phyloP scores from a whole-genome alignment of 2,329 filamentous ascomycete genomes.

The Cytospora mali region DNA sequence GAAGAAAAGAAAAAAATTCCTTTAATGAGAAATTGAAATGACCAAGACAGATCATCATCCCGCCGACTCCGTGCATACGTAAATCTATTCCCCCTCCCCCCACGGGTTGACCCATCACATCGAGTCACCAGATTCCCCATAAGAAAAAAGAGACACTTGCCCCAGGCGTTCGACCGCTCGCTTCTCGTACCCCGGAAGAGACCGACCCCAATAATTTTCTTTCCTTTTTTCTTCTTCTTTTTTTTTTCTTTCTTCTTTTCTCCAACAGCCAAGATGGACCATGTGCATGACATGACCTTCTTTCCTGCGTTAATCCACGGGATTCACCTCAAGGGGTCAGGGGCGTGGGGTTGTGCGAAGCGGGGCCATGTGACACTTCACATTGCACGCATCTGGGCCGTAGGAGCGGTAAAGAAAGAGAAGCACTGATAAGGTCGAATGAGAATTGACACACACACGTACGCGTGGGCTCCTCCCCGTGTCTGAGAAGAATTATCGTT shows the following conservation, averaged over 20 bases:
- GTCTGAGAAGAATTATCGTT: not conserved
- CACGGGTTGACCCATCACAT: slow-evolving; percentile 17
- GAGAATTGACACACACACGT: slow-evolving; percentile 15
- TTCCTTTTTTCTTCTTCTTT: not conserved
- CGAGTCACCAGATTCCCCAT: slow-evolving; percentile 19
- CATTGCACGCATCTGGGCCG: slow-evolving; percentile 13
- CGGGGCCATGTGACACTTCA: slow-evolving; percentile 25
- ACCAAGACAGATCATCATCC: slow-evolving; percentile 17
- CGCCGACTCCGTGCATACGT: slow-evolving; percentile 16
- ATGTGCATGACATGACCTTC: slow-evolving; percentile 19
- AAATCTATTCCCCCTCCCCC: not conserved
- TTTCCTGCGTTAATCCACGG: slow-evolving; percentile 6
- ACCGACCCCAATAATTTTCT: not conserved
- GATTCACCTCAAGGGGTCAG: slow-evolving; percentile 4
- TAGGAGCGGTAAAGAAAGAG: slow-evolving; percentile 22
- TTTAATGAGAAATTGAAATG: slow-evolving; percentile 20
- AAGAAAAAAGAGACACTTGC: slow-evolving; percentile 2
- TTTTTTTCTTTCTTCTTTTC: not conserved
- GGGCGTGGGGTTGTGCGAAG: slow-evolving; percentile 6
- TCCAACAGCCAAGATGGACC: slow-evolving; percentile 3
- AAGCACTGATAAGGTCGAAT: not conserved
- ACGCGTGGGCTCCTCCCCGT: not conserved
- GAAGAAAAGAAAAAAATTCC: not conserved
- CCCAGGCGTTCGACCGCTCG: slow-evolving; percentile 22
- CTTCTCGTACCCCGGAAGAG: not conserved